Conservation (phyloP, 2,329 filamentous ascomycete genomes). For the Rutstroemia sp. region DNA sequence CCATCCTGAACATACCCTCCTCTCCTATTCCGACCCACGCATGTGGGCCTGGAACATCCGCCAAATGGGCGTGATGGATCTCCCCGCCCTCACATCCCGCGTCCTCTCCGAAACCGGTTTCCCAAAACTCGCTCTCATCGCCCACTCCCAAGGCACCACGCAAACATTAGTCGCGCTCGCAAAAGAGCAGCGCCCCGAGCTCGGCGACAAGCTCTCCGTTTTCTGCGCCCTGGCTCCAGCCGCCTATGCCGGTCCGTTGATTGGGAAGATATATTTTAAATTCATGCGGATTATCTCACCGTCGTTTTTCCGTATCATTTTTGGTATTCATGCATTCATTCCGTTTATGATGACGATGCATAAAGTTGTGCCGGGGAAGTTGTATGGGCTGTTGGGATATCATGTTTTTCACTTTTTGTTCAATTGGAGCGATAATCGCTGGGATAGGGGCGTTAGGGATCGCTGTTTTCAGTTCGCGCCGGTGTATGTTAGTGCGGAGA, state of each 20-base stretch:
- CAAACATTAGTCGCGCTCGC: conserved; percentile 82
- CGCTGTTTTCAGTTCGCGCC: conserved; percentile 91
- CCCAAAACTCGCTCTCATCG: conserved; percentile 71
- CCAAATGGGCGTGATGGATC: conserved; percentile 85
- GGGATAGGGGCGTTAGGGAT: conserved; percentile 72
- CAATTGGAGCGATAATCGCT: conserved; percentile 75
- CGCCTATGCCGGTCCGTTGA: conserved; percentile 79
- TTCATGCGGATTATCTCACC: conserved; percentile 81
- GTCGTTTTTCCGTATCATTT: conserved; percentile 68
- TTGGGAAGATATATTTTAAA: conserved; percentile 83
- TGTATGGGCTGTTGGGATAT: conserved; percentile 82
- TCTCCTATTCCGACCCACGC: conserved; percentile 69
- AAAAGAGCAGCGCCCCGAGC: conserved; percentile 79
- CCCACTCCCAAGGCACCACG: conserved; percentile 87
- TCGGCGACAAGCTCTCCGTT: conserved; percentile 75
- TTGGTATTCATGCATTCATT: conserved; percentile 90
- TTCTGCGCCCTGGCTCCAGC: conserved; percentile 90
- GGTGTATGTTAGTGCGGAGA: conserved; percentile 82
- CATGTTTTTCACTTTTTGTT: conserved; percentile 86
- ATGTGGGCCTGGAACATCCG: conserved; percentile 98
- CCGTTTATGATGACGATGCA: conserved; percentile 90
- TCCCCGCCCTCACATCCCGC: conserved; percentile 71
- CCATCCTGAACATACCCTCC: conserved; percentile 63
- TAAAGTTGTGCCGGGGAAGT: conserved; percentile 47
- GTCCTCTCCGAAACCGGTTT: conserved; percentile 80